Evolutionary conservation across 2,329 filamentous ascomycete species (phyloP), one percentile per base, ranked within the genome.

Genomic region (Pyrenochaeta sp.): DNA sequence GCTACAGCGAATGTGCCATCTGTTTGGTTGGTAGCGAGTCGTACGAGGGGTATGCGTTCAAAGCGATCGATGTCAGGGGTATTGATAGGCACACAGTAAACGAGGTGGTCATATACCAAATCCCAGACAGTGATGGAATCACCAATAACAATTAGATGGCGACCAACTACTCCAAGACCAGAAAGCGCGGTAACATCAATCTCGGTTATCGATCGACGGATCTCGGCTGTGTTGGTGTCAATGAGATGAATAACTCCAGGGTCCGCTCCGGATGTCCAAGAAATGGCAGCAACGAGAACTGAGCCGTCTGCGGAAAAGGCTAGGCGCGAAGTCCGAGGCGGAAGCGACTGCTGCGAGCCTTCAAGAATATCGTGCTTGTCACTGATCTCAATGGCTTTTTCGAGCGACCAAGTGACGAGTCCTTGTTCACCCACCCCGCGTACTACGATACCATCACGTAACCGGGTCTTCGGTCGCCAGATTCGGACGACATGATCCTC

Each of bases 71-170:
- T 67, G 54, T 57, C 72, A 53, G 56, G 74, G 31, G 55, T 67
- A 74, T 72, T 51, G 12, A 92, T 77, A 21, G 83, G 78, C 45
- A 90, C 81, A 43, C 85, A 86, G 67, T 89, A 92, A 31, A 85
- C 83, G 41, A 93, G 81, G 63, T 88, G 84, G 66, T 96, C 90
- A 45, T 87, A 82, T 7, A 98, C 90, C 10, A 96, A 83, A 73
- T 99, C 90, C 81, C 92, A 97, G 31, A 97, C 88, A 35, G 86
- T 82, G 7, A 97, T 81, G 23, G 86, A 84, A 37, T 89, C 83
- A 0, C 91, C 91, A 1, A 97, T 79, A 40, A 90, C 83, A 51
- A 98, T 81, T 15, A 99, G 78, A 68, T 89, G 88, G 20, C 88
- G 87, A 2, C 87, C 88, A 2, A 95, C 77, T 47, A 96, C 88